phyloP scores from a whole-genome alignment of 176 grass and related monocot genomes.

The Ensete glaucum region DNA sequence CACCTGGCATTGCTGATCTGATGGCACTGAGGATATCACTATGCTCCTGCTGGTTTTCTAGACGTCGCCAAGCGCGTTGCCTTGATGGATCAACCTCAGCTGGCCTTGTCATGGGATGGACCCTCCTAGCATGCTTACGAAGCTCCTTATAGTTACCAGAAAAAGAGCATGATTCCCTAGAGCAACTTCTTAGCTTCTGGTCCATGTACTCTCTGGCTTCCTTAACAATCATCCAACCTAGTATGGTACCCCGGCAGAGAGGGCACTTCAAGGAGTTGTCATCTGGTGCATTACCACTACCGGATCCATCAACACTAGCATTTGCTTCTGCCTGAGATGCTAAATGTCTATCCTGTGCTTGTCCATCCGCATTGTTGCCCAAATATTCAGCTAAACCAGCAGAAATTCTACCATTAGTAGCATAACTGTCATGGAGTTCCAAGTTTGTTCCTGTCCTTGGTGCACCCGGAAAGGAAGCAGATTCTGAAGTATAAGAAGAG shows the following conservation, averaged over 20 bases:
- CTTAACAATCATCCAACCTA: slow-evolving; percentile 27
- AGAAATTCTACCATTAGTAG: not conserved
- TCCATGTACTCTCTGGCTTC: slow-evolving; percentile 32
- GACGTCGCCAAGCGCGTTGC: slow-evolving; percentile 23
- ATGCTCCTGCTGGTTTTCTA: slow-evolving; percentile 31
- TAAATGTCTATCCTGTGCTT: not conserved
- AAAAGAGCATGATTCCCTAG: slow-evolving; percentile 28
- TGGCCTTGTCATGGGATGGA: slow-evolving; percentile 31
- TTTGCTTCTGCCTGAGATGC: slow-evolving; percentile 1
- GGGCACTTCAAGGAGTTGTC: slow-evolving; percentile 26
- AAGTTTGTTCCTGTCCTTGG: not conserved
- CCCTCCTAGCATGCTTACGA: slow-evolving; percentile 29
- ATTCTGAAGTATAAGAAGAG: not conserved
- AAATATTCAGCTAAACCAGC: not conserved
- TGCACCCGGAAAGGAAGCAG: not conserved
- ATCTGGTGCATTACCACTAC: not conserved
- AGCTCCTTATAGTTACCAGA: slow-evolving; percentile 33
- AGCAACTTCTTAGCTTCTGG: slow-evolving; percentile 30
- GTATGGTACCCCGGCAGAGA: slow-evolving; percentile 31
- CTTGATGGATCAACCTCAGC: slow-evolving; percentile 32
- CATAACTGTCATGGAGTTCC: not conserved
- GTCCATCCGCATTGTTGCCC: not conserved
- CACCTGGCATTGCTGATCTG: slow-evolving; percentile 20
- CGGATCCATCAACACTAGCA: not conserved
- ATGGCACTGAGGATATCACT: slow-evolving; percentile 31